Percentiles rank a stretch among this genome's conserved stretches.
Conservation (phyloP, 768 basidiomycete genomes). For the Collybiopsis confluens region DNA sequence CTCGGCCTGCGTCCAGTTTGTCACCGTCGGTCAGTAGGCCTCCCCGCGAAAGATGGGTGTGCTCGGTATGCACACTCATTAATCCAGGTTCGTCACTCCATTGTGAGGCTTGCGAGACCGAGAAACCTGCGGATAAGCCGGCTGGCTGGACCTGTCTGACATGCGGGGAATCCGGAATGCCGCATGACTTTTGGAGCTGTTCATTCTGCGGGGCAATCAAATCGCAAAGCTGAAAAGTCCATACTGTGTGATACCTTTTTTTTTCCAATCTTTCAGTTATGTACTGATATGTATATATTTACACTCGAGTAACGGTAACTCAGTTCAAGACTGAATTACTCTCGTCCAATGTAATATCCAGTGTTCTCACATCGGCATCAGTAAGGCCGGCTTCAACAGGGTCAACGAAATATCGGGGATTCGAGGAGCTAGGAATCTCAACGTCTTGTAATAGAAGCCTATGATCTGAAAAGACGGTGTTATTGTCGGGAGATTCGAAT, state of each 20-base stretch:
- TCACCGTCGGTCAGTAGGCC: background rate
- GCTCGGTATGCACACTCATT: conserved; percentile 60
- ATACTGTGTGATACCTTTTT: too few relatives aligned
- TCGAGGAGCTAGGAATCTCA: background rate
- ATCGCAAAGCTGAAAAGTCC: conserved; percentile 17
- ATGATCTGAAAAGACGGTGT: background rate
- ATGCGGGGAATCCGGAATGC: conserved; percentile 62
- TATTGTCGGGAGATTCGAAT: background rate
- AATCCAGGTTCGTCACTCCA: conserved; percentile 46
- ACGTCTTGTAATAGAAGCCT: background rate
- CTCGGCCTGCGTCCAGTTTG: background rate
- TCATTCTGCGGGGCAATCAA: conserved; percentile 68
- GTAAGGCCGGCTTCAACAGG: background rate
- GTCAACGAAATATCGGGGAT: background rate
- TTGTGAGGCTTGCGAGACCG: conserved; percentile 58
- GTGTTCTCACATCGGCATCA: background rate
- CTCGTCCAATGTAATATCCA: background rate
- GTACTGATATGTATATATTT: too few relatives aligned
- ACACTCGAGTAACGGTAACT: too few relatives aligned
- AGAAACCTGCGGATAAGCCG: conserved; percentile 28
- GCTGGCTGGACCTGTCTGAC: conserved; percentile 61
- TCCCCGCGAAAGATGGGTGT: conserved; percentile 39
- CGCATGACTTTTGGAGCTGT: conserved; percentile 73
- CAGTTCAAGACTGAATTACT: background rate
- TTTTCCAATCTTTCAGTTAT: too few relatives aligned